Evolutionary conservation across 164 flowering plant species (phyloP), one percentile per base, ranked within the genome.

Genomic region (Chimonanthus salicifolius): DNA sequence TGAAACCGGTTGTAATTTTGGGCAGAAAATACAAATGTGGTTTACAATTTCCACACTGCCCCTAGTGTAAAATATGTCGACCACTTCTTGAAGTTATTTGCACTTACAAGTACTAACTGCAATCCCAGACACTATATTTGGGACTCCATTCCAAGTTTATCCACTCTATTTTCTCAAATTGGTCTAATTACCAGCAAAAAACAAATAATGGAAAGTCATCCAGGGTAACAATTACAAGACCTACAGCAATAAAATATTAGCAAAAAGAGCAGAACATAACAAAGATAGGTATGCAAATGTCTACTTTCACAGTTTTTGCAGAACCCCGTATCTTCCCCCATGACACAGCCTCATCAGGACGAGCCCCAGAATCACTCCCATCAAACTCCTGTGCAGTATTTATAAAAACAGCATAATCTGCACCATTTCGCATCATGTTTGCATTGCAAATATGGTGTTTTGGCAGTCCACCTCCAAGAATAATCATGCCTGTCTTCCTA

Each of bases 371-470:
- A 80, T 95, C 99, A 74, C 97, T 91, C 49, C 99, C 99, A 82
- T 95, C 99, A 82, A 89, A 95, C 75, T 95, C 99, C 82, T 95
- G 99, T 7, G 94, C 99, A 0, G 98, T 95, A 70, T 92, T 95
- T 64, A 95, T 91, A 72, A 84, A 95, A 70, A 91, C 97, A 46
- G 97, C 97, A 88, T 81, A 95, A 81, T 95, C 99, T 21, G 99
- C 98, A 78, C 98, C 98, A 81, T 91, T 92, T 11, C 97, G 92
- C 92, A 95, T 90, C 99, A 95, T 92, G 77, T 91, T 95, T 76
- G 98, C 97, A 84, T 95, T 92, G 86, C 95, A 89, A 10, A 94
- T 94, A 76, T 94, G 99, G 82, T 94, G 99, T 78, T 94, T 95
- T 13, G 98, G 99, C 80, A 95, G 74, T 5, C 98, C 97, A 7